phyloP scores from a whole-genome alignment of 2,329 filamentous ascomycete species.

The Epichloe gansuensis region DNA sequence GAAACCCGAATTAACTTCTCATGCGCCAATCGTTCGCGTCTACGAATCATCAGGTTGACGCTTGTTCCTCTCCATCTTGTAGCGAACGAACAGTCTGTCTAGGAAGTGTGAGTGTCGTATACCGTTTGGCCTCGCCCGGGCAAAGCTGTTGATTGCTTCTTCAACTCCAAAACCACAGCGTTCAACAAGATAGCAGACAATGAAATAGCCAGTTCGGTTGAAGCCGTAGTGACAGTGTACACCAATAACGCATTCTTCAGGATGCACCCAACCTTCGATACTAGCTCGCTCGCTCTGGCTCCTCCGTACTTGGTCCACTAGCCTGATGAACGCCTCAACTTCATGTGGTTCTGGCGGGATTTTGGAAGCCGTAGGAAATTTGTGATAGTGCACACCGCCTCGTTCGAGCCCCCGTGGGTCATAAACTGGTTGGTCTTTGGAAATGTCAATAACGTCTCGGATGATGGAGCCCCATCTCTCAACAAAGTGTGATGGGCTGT shows the following conservation, averaged over 20 bases:
- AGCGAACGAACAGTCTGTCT: constrained; percentile 70
- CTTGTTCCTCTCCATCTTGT: constrained; percentile 27
- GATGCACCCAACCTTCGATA: constrained; percentile 28
- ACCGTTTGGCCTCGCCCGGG: constrained; percentile 58
- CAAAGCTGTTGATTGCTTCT: constrained; percentile 70
- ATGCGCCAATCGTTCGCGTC: constrained; percentile 51
- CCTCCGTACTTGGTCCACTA: constrained; percentile 47
- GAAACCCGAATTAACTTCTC: neutral
- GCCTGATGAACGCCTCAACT: constrained; percentile 38
- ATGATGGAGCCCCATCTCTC: constrained; percentile 52
- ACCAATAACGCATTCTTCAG: constrained; percentile 44
- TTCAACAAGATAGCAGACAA: constrained; percentile 85
- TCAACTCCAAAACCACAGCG: constrained; percentile 56
- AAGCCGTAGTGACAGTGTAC: constrained; percentile 96
- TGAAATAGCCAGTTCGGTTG: constrained; percentile 84
- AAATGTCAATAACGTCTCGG: constrained; percentile 77
- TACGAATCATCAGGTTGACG: constrained; percentile 8
- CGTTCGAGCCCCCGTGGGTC: constrained; percentile 58
- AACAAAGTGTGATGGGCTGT: constrained; percentile 64
- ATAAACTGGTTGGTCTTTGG: constrained; percentile 81
- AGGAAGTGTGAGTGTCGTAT: constrained; percentile 86
- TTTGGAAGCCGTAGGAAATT: constrained; percentile 86
- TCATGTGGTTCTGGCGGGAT: constrained; percentile 56
- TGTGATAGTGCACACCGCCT: constrained; percentile 60
- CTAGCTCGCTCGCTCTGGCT: constrained; percentile 29